Evolutionary conservation across 257 asterid genomes (phyloP).

Genomic region (Solanum sparsipilum): DNA sequence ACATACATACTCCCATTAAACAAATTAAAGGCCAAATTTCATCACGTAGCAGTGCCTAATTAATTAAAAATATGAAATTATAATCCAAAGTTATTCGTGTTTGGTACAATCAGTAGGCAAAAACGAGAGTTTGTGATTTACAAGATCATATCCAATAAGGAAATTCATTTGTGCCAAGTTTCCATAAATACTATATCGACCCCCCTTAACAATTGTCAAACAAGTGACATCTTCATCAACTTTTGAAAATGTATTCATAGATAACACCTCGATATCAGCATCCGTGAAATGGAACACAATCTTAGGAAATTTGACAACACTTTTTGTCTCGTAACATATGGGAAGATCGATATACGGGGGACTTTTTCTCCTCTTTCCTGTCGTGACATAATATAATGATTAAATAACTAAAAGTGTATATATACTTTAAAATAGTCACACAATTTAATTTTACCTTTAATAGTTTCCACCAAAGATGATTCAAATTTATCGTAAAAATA

Average conservation of each 20-base stretch:
- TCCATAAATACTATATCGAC: slow-evolving; percentile 22
- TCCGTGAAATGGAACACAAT: slow-evolving; percentile 28
- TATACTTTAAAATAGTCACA: not conserved
- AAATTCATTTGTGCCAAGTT: slow-evolving; percentile 39
- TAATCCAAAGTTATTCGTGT: not conserved
- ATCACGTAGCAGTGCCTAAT: not conserved
- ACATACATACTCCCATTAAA: not conserved
- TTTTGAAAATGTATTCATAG: slow-evolving; percentile 20
- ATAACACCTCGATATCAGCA: slow-evolving; percentile 30
- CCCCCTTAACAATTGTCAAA: slow-evolving; percentile 11
- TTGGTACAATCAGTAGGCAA: slow-evolving; percentile 30
- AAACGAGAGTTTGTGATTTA: slow-evolving; percentile 16
- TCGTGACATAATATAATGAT: too few species aligned
- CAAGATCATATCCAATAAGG: slow-evolving; percentile 46
- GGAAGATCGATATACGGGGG: not conserved
- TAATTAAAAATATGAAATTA: not conserved
- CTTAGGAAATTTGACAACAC: not conserved
- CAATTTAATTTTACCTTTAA: not conserved
- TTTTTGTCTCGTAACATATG: not conserved
- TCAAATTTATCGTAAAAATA: slow-evolving; percentile 14
- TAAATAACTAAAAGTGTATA: not conserved
- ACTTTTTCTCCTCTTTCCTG: not conserved
- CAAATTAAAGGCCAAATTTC: not conserved
- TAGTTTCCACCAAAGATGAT: not conserved
- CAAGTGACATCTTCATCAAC: slow-evolving; percentile 24